Base-by-base conservation (phyloP, 768 basidiomycete species). In the Termitomyces sp. region DNA sequence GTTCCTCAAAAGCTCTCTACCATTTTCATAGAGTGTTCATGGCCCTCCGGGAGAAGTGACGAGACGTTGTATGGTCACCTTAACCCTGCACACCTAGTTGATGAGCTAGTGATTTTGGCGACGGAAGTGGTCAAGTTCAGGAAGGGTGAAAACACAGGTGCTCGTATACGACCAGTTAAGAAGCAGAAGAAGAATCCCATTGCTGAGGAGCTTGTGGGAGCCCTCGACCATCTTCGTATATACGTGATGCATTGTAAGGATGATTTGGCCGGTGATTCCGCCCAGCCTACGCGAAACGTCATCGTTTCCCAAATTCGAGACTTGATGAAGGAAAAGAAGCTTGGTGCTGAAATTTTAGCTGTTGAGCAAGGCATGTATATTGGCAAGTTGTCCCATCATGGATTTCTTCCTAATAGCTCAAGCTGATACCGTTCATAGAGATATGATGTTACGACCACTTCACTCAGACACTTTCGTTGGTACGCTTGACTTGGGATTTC, bases 11-110 rank as follows among this genome's bases (percentile, higher is more conserved):
- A 75, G 4, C 82, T 98, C 16, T 81, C 84, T 36, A 81, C 85
- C n/a, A 83, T 98, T 59, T 98, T 98, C 70, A 92, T 98, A 69
- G 96, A 98, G 76, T 98, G 96, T 73, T 96, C 94, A 1, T 94
- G 89, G 77, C 87, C 90, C 22, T 82, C 85, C 0, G 89, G 89
- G 0, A 81, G 96, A 61, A 78, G 81, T 18, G 81, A 86, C 64
- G 81, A 86, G 50, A 70, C 78, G 57, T 79, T 98, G 46, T 96
- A 85, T 71, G 96, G 96, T 0, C 96, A 98, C 67, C 81, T 98
- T 13, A 89, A 81, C 38, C 94, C 96, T 0, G 85, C 85, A 24
- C 90, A 92, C 65, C 76, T 98, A 36, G 82, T 83, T 2, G 81
- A 85, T 57, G 96, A 98, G 75, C 80, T 98, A 58, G 68, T 79